A percentile compares a stretch with the other conserved stretches of the same genome.
These are phyloP conservation scores for Porogramme epimiltina DNA, from an alignment of 1,284 basidiomycete genomes.

Conservation along the genomic window DNA sequence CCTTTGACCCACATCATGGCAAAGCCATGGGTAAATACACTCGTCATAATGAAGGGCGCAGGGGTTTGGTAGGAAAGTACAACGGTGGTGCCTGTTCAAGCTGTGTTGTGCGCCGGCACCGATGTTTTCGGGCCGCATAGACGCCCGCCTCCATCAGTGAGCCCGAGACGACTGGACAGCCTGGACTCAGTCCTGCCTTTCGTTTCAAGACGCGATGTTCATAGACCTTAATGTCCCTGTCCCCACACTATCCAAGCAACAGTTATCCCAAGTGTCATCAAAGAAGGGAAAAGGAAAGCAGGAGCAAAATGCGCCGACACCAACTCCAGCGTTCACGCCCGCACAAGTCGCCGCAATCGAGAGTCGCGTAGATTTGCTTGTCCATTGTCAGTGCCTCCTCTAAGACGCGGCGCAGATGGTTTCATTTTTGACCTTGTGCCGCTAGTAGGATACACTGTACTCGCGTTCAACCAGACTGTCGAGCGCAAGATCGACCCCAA, in stretches of 20 bases:
- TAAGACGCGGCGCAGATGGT: not conserved
- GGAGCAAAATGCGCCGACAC: slow-evolving; percentile 19
- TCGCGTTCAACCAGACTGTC: slow-evolving; percentile 72
- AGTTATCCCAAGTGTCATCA: slow-evolving; percentile 23
- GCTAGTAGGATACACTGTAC: slow-evolving; percentile 78
- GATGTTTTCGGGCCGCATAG: no score
- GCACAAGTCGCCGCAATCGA: slow-evolving; percentile 44
- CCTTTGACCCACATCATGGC: no score
- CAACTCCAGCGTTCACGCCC: slow-evolving; percentile 34
- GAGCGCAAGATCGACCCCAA: slow-evolving; percentile 71
- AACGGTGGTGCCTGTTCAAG: no score
- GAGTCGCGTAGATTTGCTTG: slow-evolving; percentile 43
- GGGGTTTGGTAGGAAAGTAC: no score
- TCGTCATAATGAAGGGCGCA: no score
- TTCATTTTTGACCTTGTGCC: slow-evolving; percentile 19
- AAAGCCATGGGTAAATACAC: no score
- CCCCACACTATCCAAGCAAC: slow-evolving; percentile 27
- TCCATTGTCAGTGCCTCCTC: slow-evolving; percentile 40
- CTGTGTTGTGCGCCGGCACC: no score
- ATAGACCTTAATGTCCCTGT: slow-evolving; percentile 46
- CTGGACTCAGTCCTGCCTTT: no score
- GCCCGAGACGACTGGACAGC: no score
- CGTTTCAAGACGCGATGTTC: slow-evolving; percentile 42
- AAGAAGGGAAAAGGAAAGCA: slow-evolving; percentile 46
- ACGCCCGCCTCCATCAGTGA: no score